These are phyloP conservation scores for Dissoconium aciculare DNA, from an alignment of 2,329 filamentous ascomycete species.

Conservation along the genomic window DNA sequence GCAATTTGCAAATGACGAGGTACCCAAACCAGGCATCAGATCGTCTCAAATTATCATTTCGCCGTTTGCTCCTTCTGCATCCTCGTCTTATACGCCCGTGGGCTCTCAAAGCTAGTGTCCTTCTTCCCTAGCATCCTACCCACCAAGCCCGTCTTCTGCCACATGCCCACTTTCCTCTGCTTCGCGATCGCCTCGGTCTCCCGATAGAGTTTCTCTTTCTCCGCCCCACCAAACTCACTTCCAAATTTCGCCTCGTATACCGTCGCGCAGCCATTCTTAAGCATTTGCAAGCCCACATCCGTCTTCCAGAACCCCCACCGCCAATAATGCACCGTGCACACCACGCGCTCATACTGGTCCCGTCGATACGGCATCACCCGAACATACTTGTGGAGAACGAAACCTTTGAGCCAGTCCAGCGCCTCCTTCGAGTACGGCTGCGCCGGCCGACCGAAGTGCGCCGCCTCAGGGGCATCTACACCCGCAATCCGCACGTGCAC, in stretches of 20 bases:
- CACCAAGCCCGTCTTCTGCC: slow-evolving; percentile 36
- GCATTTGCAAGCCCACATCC: slow-evolving; percentile 82
- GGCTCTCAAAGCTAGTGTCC: slow-evolving; percentile 55
- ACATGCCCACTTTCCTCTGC: slow-evolving; percentile 41
- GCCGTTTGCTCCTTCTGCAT: slow-evolving; percentile 30
- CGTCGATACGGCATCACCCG: slow-evolving; percentile 68
- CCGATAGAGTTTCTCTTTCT: slow-evolving; percentile 44
- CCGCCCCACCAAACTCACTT: slow-evolving; percentile 62
- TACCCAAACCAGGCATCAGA: no score
- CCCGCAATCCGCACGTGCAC: slow-evolving; percentile 83
- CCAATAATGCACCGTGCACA: slow-evolving; percentile 56
- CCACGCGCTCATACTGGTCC: slow-evolving; percentile 85
- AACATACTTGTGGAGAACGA: slow-evolving; percentile 58
- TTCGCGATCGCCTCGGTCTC: slow-evolving; percentile 41
- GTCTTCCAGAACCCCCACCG: slow-evolving; percentile 41
- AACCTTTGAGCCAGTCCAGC: slow-evolving; percentile 59
- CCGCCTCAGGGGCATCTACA: slow-evolving; percentile 80
- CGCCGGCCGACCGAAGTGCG: slow-evolving; percentile 78
- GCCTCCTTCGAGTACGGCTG: slow-evolving; percentile 78
- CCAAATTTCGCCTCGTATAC: slow-evolving; percentile 88
- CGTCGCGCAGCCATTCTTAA: slow-evolving; percentile 69
- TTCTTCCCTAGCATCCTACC: slow-evolving; percentile 35
- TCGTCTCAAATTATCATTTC: slow-evolving; percentile 24
- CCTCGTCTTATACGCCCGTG: slow-evolving; percentile 68
- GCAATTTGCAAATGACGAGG: no score